phyloP scores from a whole-genome alignment of 768 basidiomycete genomes.

The Agrocybe pediades region DNA sequence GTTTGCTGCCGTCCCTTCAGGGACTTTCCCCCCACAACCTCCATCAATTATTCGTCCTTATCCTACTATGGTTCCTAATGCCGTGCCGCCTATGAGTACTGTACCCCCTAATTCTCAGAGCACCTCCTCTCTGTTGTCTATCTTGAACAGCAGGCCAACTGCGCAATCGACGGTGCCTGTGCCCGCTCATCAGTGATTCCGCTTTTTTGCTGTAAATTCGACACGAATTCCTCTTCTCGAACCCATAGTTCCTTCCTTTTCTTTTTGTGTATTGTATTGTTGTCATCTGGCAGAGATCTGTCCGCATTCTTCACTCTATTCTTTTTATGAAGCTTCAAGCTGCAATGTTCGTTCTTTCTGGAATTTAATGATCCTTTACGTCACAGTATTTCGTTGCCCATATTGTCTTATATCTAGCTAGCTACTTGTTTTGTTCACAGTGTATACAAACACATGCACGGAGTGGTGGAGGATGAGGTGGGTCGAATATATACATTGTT shows the following conservation, averaged over 20 bases:
- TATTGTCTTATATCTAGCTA: not conserved
- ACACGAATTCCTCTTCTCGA: not conserved
- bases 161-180: conserved; percentile 9
- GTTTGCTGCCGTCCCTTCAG: conserved; percentile 3
- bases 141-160: conserved; percentile 26
- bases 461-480: not conserved
- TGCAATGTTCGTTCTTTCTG: not conserved
- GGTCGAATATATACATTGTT: too few species aligned
- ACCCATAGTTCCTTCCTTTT: not conserved
- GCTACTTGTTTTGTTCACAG: not conserved
- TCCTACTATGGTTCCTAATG: conserved; percentile 12
- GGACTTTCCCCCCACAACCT: conserved; percentile 9
- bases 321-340: not conserved
- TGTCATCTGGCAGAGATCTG: conserved; percentile 11
- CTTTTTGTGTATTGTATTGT: conserved; percentile 10
- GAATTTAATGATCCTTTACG: not conserved
- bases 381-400: not conserved
- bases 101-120: conserved; percentile 12
- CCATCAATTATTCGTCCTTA: conserved; percentile 15
- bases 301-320: conserved; percentile 5
- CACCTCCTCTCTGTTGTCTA: conserved; percentile 26
- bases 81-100: conserved; percentile 7
- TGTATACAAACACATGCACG: not conserved
- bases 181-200: conserved; percentile 8
- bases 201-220: not conserved